A percentile compares a stretch with the other conserved stretches of the same genome.
Conservation (phyloP, 176 grass and related monocot genomes). For the Poa annua region DNA sequence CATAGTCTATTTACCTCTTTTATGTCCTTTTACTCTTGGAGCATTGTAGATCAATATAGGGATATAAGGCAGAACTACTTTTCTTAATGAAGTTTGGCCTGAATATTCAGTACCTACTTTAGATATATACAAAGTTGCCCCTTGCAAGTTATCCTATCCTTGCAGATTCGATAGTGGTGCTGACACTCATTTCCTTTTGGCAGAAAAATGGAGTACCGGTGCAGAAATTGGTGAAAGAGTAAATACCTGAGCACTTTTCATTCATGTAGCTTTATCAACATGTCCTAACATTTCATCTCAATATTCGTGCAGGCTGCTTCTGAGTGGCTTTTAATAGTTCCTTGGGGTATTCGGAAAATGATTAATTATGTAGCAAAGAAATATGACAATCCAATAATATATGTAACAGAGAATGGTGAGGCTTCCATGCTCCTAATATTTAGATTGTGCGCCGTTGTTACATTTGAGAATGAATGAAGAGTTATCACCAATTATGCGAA, state of each 20-base stretch:
- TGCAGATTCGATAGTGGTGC: constrained; percentile 16
- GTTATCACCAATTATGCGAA: not conserved
- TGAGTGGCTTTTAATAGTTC: constrained; percentile 91
- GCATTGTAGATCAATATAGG: not conserved
- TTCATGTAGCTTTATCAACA: not conserved
- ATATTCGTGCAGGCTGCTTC: constrained; percentile 84
- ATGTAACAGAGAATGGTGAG: constrained; percentile 95
- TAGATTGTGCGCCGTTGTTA: not conserved
- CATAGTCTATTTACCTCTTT: not conserved
- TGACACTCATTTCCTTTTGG: constrained; percentile 49
- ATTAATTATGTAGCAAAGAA: constrained; percentile 73
- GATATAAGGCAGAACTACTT: not conserved
- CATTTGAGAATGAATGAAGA: not conserved
- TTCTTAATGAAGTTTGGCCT: constrained; percentile 10
- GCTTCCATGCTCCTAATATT: constrained; percentile 20
- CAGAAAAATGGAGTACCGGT: constrained; percentile 67
- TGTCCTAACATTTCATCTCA: constrained; percentile 35
- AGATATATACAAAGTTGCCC: not conserved
- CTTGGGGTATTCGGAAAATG: constrained; percentile 83
- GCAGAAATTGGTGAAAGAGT: constrained; percentile 92
- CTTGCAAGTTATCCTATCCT: constrained; percentile 13
- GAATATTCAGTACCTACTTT: not conserved
- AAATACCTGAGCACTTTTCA: constrained; percentile 32
- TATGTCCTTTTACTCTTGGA: not conserved
- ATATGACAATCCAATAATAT: constrained; percentile 74